Evolutionary conservation across 306 rosid species (phyloP).

Genomic region (Amphicarpaea edgeworthii): DNA sequence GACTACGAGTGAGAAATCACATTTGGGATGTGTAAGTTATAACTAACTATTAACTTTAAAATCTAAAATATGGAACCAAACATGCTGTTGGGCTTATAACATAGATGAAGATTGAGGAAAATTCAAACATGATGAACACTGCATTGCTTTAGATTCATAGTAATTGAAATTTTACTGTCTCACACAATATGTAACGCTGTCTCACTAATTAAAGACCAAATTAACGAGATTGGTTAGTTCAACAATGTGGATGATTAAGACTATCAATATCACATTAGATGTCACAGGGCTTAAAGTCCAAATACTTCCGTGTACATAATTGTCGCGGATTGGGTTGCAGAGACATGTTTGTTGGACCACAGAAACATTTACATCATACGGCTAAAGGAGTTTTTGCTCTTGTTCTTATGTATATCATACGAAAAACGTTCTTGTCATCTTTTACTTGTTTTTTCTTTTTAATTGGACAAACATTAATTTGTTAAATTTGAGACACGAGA

Average conservation of each 20-base stretch:
- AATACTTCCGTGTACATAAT: conserved; percentile 26
- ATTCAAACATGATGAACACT: too few relatives aligned
- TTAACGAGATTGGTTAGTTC: background rate
- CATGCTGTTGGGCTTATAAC: too few relatives aligned
- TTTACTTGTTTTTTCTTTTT: background rate
- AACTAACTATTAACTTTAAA: too few relatives aligned
- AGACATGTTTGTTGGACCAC: conserved; percentile 53
- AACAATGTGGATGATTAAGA: conserved; percentile 29
- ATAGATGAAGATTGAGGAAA: too few relatives aligned
- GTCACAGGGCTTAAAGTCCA: conserved; percentile 4
- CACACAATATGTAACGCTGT: background rate
- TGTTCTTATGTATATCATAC: background rate
- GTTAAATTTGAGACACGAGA: conserved; percentile 36
- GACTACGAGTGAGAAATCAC: background rate
- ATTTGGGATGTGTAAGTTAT: too few relatives aligned
- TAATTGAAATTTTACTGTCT: background rate
- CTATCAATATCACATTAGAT: background rate
- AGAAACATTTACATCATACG: background rate
- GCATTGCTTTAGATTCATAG: too few relatives aligned
- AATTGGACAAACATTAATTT: conserved; percentile 25
- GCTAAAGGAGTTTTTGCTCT: too few relatives aligned
- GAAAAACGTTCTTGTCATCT: conserved; percentile 31
- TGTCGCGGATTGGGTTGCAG: conserved; percentile 56
- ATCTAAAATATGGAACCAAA: too few relatives aligned
- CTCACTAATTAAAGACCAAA: background rate